Conservation (phyloP, 2,329 filamentous ascomycete species). For the Ophiocordyceps sinensis region DNA sequence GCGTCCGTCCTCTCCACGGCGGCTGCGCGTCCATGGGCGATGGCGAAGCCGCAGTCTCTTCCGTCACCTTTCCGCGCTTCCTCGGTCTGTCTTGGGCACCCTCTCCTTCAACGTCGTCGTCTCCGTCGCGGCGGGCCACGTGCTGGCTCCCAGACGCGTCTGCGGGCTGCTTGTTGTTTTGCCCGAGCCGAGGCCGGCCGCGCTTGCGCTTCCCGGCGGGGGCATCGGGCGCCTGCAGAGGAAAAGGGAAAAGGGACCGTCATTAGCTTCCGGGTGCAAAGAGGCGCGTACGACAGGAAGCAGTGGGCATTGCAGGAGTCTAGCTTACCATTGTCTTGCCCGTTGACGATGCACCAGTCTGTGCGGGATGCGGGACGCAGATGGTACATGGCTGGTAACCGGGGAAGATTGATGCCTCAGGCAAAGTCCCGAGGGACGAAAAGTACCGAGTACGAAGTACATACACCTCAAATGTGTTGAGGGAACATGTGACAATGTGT, state of each 20-base stretch:
- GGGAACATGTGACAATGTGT: too few relatives aligned
- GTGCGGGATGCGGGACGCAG: slow-evolving; percentile 5
- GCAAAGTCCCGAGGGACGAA: too few relatives aligned
- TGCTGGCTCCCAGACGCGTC: slow-evolving; percentile 8
- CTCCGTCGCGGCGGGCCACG: neutral
- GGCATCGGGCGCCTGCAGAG: slow-evolving; percentile 3
- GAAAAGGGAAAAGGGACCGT: too few relatives aligned
- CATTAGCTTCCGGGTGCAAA: too few relatives aligned
- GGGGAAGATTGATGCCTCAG: too few relatives aligned
- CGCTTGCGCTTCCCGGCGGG: slow-evolving; percentile 26
- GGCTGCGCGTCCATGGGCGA: slow-evolving; percentile 13
- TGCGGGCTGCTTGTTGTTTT: slow-evolving; percentile 6
- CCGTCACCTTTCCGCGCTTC: slow-evolving; percentile 10
- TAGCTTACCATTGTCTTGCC: too few relatives aligned
- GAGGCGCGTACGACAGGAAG: too few relatives aligned
- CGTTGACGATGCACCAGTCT: too few relatives aligned
- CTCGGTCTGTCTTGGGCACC: slow-evolving; percentile 10
- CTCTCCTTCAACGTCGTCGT: neutral
- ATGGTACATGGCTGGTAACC: too few relatives aligned
- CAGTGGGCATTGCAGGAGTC: too few relatives aligned
- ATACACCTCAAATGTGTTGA: too few relatives aligned
- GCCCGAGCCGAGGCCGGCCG: slow-evolving; percentile 25
- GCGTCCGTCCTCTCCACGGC: neutral
- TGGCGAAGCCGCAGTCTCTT: neutral
- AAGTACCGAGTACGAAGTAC: too few relatives aligned